These are phyloP conservation scores for Pseudomonodictys pantanalensis DNA, from an alignment of 495 filamentous ascomycete species.

Conservation along the genomic window DNA sequence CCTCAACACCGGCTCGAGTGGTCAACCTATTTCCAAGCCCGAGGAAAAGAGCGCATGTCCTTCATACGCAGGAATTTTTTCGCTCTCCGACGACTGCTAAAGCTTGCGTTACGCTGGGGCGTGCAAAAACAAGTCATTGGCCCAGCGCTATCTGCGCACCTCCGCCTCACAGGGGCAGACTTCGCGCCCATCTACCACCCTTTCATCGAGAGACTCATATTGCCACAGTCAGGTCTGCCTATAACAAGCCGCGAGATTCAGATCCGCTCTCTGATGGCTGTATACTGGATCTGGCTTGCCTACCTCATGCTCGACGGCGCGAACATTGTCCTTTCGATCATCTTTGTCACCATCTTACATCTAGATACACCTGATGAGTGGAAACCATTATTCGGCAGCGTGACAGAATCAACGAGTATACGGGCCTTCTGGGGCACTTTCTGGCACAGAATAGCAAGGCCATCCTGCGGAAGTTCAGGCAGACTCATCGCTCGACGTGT, in stretches of 20 bases:
- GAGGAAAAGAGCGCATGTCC: neutral
- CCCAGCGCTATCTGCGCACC: neutral
- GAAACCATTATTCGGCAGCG: constrained; percentile 4
- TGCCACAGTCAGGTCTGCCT: neutral
- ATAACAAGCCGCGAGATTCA: constrained; percentile 2
- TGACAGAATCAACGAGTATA: neutral
- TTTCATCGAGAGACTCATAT: neutral
- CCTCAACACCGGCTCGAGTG: neutral
- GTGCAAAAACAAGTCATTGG: neutral
- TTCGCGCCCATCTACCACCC: neutral
- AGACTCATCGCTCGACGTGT: neutral
- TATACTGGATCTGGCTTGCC: constrained; percentile 15
- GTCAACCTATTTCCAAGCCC: neutral
- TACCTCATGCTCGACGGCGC: neutral
- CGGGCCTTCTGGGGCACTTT: constrained; percentile 6
- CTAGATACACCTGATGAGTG: constrained; percentile 9
- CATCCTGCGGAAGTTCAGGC: neutral
- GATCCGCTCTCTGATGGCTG: neutral
- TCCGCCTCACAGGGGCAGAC: neutral
- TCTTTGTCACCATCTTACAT: constrained; percentile 3
- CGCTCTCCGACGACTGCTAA: neutral
- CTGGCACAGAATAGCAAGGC: neutral
- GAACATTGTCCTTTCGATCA: constrained; percentile 3
- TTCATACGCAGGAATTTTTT: neutral
- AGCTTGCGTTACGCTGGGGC: neutral